Conservation (phyloP, 225 moss, liverwort and hornwort species). For the Straminergon stramineum region DNA sequence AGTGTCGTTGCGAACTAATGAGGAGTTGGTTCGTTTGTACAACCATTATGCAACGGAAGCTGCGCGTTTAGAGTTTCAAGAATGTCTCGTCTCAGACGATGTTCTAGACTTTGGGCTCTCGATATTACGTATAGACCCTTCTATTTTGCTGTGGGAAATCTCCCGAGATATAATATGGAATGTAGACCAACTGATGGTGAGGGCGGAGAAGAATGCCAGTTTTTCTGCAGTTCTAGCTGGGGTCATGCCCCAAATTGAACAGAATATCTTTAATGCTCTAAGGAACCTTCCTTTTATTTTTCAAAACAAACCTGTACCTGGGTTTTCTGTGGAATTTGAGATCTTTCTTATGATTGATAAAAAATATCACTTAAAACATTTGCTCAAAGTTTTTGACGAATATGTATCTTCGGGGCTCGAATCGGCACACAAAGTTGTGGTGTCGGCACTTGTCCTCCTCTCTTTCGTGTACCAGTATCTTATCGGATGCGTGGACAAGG, state of each 20-base stretch:
- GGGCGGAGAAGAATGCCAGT: not conserved
- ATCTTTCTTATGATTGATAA: too few relatives aligned
- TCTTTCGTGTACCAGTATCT: not conserved
- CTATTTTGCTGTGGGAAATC: too few relatives aligned
- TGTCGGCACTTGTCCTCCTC: not conserved
- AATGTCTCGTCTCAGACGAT: not conserved
- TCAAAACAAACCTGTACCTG: too few relatives aligned
- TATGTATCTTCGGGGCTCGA: not conserved
- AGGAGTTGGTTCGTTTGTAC: not conserved
- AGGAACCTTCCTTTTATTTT: too few relatives aligned
- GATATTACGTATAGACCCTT: too few relatives aligned
- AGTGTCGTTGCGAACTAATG: not conserved
- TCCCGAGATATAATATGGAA: too few relatives aligned
- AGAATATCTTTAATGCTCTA: not conserved
- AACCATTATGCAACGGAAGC: not conserved
- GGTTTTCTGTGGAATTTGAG: too few relatives aligned
- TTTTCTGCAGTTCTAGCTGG: not conserved
- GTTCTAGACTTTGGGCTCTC: fast-evolving
- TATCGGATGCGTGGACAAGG: not conserved
- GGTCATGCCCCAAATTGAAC: not conserved
- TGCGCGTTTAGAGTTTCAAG: not conserved
- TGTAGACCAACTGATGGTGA: not conserved
- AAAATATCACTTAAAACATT: not conserved
- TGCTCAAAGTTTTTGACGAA: fast-evolving
- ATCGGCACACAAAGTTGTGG: not conserved